These are phyloP conservation scores for Boletellus ananiceps DNA, from an alignment of 768 basidiomycete species.

Conservation along the genomic window DNA sequence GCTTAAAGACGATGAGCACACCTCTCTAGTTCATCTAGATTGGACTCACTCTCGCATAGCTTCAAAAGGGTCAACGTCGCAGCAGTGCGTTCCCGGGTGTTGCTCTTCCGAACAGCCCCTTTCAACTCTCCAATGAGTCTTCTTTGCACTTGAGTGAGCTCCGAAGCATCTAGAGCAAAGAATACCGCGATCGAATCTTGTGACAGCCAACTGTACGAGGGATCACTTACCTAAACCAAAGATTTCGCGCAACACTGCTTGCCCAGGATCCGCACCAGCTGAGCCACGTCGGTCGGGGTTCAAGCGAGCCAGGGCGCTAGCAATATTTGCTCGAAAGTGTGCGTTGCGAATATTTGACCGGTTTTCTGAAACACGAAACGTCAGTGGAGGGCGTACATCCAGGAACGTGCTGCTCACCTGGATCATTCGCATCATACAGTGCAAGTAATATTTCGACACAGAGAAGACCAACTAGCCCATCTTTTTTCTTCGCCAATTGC, in stretches of 20 bases:
- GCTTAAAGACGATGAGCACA: constrained; percentile 8
- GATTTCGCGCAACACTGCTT: constrained; percentile 4
- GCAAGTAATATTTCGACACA: constrained; percentile 19
- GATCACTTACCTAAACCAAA: constrained; percentile 18
- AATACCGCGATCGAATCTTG: neutral
- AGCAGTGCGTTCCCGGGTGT: constrained; percentile 18
- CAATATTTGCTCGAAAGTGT: constrained; percentile 17
- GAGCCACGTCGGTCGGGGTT: neutral
- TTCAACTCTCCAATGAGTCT: constrained; percentile 13
- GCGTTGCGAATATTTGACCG: constrained; percentile 6
- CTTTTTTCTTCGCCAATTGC: constrained; percentile 9
- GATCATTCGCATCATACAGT: constrained; percentile 5
- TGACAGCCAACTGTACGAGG: neutral
- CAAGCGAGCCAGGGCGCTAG: constrained; percentile 9
- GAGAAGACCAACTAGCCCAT: constrained; percentile 13
- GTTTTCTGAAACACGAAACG: neutral
- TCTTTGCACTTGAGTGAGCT: constrained; percentile 1
- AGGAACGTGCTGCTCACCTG: neutral
- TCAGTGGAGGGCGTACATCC: neutral
- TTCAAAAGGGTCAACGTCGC: constrained; percentile 22
- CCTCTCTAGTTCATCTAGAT: neutral
- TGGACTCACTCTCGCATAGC: constrained; percentile 16
- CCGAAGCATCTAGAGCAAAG: constrained; percentile 1
- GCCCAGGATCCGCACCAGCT: neutral
- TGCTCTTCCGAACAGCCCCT: neutral